Percentiles rank a stretch among this genome's conserved stretches.
phyloP scores from a whole-genome alignment of 75 land plant genomes.

The Azolla pinnata region DNA sequence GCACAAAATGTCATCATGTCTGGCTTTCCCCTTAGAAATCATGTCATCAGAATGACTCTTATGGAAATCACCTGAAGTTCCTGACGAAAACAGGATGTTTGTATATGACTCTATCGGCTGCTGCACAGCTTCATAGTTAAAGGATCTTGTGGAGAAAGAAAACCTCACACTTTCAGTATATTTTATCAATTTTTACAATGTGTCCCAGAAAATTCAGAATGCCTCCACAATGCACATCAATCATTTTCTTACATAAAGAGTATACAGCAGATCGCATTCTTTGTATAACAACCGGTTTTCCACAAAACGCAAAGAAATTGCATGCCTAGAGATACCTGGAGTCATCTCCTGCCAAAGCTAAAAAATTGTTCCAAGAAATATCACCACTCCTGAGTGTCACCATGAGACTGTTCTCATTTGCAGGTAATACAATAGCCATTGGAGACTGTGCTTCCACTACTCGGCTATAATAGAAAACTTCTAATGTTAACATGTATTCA shows the following conservation, averaged over 20 bases:
- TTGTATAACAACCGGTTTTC: too few species aligned
- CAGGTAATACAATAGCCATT: constrained; percentile 68
- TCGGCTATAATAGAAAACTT: constrained; percentile 40
- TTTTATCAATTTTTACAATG: too few species aligned
- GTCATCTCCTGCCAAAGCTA: constrained; percentile 27
- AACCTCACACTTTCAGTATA: too few species aligned
- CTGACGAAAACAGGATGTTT: constrained; percentile 86
- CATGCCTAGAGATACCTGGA: constrained; percentile 33
- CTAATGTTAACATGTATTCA: background rate
- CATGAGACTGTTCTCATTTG: constrained; percentile 35
- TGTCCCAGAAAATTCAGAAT: too few species aligned
- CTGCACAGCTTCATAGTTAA: constrained; percentile 44
- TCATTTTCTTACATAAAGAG: too few species aligned
- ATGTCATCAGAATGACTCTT: too few species aligned
- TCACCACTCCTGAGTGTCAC: constrained; percentile 54
- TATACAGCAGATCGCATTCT: too few species aligned
- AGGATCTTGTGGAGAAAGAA: too few species aligned
- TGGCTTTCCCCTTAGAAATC: too few species aligned
- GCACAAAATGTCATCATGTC: background rate
- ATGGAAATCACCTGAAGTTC: constrained; percentile 63
- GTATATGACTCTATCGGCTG: constrained; percentile 44
- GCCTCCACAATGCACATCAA: too few species aligned
- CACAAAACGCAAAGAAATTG: background rate
- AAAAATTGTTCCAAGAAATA: constrained; percentile 65
- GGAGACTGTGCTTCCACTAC: constrained; percentile 55